A percentile compares a stretch with the other conserved stretches of the same genome.
Evolutionary conservation across 306 rosid species (phyloP).

Genomic region (Castanopsis chinensis): DNA sequence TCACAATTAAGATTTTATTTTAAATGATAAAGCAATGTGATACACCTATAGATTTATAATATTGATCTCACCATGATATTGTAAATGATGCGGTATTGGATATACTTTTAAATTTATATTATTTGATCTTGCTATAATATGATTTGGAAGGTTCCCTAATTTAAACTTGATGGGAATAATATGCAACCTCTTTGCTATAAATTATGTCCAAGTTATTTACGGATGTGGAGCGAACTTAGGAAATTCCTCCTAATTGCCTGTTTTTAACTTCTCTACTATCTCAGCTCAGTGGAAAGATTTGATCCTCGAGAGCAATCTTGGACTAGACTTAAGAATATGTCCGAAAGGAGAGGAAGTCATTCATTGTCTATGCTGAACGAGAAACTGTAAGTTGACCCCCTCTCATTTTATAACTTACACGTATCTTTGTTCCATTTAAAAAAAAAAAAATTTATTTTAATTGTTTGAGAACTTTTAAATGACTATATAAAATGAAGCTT

Average conservation of each 20-base stretch:
- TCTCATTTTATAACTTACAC: neutral
- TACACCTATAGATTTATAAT: too few relatives aligned
- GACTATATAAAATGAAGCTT: neutral
- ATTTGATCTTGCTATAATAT: too few relatives aligned
- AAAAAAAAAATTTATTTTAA: too few relatives aligned
- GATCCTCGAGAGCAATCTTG: slow-evolving; percentile 40
- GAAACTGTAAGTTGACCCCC: slow-evolving; percentile 33
- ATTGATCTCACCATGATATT: too few relatives aligned
- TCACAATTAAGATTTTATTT: too few relatives aligned
- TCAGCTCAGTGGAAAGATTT: slow-evolving; percentile 44
- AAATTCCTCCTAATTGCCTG: neutral
- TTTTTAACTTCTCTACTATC: neutral
- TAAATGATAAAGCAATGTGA: too few relatives aligned
- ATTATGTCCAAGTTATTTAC: neutral
- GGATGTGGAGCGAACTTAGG: neutral
- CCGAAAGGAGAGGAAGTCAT: slow-evolving; percentile 35
- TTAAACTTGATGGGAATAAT: too few relatives aligned
- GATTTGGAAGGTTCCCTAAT: too few relatives aligned
- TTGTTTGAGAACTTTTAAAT: neutral
- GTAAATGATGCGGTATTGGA: too few relatives aligned
- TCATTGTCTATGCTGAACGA: slow-evolving; percentile 32
- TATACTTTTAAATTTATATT: too few relatives aligned
- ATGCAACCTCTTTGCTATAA: neutral
- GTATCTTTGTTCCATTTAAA: neutral
- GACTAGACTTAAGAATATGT: slow-evolving; percentile 36